A percentile compares a stretch with the other conserved stretches of the same genome.
phyloP scores from a whole-genome alignment of 805 yeast species.

The Monosporozyma servazzii region DNA sequence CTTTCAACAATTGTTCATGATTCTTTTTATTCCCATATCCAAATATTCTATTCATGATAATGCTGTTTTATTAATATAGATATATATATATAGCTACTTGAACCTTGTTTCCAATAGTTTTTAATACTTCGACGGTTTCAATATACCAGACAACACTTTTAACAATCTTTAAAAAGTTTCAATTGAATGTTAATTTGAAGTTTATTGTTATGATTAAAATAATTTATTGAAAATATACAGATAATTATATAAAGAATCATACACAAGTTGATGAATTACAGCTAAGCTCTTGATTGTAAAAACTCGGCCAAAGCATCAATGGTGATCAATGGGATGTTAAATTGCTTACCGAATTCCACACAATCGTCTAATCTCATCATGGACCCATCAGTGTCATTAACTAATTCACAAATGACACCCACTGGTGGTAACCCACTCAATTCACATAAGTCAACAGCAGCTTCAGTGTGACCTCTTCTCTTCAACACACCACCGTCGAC shows the following conservation, averaged over 20 bases:
- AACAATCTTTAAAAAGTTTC: neutral
- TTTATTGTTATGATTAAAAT: neutral
- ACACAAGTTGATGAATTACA: slow-evolving; percentile 3
- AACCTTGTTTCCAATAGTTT: too few species aligned
- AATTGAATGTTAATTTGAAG: neutral
- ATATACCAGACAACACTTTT: neutral
- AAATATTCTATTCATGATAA: slow-evolving; percentile 27
- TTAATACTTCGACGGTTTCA: too few species aligned
- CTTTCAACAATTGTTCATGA: slow-evolving; percentile 28
- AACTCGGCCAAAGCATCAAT: slow-evolving; percentile 64
- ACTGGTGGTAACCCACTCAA: slow-evolving; percentile 76
- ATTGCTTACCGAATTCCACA: slow-evolving; percentile 51
- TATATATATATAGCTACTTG: neutral
- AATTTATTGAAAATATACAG: neutral
- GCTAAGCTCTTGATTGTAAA: neutral
- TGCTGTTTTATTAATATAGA: neutral
- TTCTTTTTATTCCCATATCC: slow-evolving; percentile 27
- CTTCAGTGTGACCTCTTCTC: slow-evolving; percentile 95
- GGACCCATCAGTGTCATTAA: slow-evolving; percentile 83
- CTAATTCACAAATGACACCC: slow-evolving; percentile 89
- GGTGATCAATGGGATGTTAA: slow-evolving; percentile 61
- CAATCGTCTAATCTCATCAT: slow-evolving; percentile 95
- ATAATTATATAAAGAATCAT: slow-evolving; percentile 1
- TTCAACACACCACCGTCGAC: slow-evolving; percentile 70
- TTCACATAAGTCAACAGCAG: slow-evolving; percentile 79